These are phyloP conservation scores for Epithele typhae DNA, from an alignment of 768 basidiomycete species.

Conservation along the genomic window DNA sequence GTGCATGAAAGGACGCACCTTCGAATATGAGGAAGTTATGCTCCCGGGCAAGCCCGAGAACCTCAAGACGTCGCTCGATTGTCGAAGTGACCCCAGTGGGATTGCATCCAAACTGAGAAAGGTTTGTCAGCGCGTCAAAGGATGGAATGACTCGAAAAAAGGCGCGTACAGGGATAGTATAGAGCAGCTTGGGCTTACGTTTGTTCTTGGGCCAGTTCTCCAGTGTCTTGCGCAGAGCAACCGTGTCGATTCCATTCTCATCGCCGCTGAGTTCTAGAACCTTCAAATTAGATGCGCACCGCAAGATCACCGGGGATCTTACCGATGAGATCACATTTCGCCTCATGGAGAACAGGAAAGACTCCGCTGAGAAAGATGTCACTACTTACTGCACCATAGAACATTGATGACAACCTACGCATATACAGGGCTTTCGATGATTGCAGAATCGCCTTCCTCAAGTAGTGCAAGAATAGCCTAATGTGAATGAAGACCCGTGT, in stretches of 20 bases:
- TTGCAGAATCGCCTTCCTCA: slow-evolving; percentile 73
- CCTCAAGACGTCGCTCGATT: slow-evolving; percentile 61
- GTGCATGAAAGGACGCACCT: too few relatives aligned
- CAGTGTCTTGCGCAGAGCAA: slow-evolving; percentile 56
- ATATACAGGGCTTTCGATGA: slow-evolving; percentile 83
- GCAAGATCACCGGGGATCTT: too few relatives aligned
- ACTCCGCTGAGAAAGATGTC: too few relatives aligned
- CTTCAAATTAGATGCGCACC: not conserved
- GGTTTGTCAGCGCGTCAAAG: slow-evolving; percentile 1
- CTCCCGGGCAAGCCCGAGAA: slow-evolving; percentile 65
- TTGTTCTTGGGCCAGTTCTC: slow-evolving; percentile 72
- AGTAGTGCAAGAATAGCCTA: slow-evolving; percentile 71
- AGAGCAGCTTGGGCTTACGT: slow-evolving; percentile 72
- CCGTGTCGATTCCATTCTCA: slow-evolving; percentile 59
- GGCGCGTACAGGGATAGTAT: slow-evolving; percentile 69
- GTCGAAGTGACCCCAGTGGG: slow-evolving; percentile 81
- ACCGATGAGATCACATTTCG: slow-evolving; percentile 60
- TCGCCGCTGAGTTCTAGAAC: slow-evolving; percentile 74
- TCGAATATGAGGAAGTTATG: slow-evolving; percentile 83
- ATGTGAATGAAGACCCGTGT: too few relatives aligned
- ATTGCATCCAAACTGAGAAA: slow-evolving; percentile 71
- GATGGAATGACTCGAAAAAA: too few relatives aligned
- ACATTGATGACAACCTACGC: slow-evolving; percentile 37
- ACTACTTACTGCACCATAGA: too few relatives aligned
- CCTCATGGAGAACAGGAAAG: slow-evolving; percentile 55